Evolutionary conservation across 345 rosid genomes (phyloP).

Genomic region (Dovyalis caffra): DNA sequence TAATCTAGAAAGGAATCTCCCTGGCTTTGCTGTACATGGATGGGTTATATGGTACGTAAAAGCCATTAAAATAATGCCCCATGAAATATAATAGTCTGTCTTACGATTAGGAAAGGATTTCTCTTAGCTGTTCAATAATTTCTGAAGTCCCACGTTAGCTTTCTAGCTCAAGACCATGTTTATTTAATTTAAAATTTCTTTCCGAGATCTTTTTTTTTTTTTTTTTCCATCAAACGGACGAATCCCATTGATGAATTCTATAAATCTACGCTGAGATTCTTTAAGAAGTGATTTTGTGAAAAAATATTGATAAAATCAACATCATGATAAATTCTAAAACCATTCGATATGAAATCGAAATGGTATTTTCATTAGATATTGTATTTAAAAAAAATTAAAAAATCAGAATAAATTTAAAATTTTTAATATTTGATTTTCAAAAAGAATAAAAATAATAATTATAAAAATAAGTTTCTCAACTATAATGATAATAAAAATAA

Average conservation of each 20-base stretch:
- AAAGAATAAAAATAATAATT: too few relatives aligned
- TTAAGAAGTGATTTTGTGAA: not conserved
- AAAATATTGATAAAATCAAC: too few relatives aligned
- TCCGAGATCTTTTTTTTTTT: too few relatives aligned
- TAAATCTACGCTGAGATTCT: not conserved
- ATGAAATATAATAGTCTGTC: not conserved
- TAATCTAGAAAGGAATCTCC: not conserved
- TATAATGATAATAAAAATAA: too few relatives aligned
- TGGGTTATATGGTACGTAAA: not conserved
- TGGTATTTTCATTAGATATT: too few relatives aligned
- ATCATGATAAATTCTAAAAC: too few relatives aligned
- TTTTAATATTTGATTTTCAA: too few relatives aligned
- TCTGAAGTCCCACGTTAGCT: not conserved
- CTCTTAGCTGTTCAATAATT: not conserved
- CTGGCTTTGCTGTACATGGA: not conserved
- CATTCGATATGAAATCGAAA: too few relatives aligned
- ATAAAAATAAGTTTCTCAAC: too few relatives aligned
- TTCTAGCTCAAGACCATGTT: not conserved
- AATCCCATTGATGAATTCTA: not conserved
- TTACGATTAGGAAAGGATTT: not conserved
- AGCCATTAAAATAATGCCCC: not conserved
- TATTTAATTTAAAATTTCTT: too few relatives aligned
- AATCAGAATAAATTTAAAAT: too few relatives aligned
- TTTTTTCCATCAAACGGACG: not conserved
- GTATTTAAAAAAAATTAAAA: too few relatives aligned